Conservation (phyloP, 192 early-diverging fungal genomes). For the Coemansia sp. region DNA sequence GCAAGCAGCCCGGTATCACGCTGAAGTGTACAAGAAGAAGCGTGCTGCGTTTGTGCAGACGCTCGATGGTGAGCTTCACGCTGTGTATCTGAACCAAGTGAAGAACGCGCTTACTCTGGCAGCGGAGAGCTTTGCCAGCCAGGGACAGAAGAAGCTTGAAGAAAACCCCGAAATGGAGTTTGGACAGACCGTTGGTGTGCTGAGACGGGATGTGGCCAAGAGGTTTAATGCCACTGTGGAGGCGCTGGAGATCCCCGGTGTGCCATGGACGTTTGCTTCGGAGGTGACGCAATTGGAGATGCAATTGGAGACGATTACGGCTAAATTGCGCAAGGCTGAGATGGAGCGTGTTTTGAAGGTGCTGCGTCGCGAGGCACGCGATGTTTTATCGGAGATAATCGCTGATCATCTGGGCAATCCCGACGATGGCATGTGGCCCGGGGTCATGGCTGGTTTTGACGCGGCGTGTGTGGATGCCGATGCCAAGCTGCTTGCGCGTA, state of each 20-base stretch:
- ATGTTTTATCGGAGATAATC: conserved; percentile 70
- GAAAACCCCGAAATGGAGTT: conserved; percentile 61
- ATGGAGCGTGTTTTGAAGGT: conserved; percentile 32
- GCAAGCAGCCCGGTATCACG: conserved; percentile 87
- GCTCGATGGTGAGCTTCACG: conserved; percentile 74
- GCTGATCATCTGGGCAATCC: conserved; percentile 71
- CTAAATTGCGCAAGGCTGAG: conserved; percentile 42
- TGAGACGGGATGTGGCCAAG: conserved; percentile 21
- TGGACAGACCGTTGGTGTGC: conserved; percentile 41
- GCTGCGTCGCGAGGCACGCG: conserved; percentile 32
- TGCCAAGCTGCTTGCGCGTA: conserved; percentile 35
- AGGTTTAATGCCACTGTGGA: conserved; percentile 24
- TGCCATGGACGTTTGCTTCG: conserved; percentile 33
- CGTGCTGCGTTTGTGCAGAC: conserved; percentile 77
- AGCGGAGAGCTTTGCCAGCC: conserved; percentile 65
- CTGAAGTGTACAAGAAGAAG: conserved; percentile 86
- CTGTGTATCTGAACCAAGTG: conserved; percentile 83
- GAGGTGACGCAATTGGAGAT: conserved; percentile 29
- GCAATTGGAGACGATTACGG: conserved; percentile 30
- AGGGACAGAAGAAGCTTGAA: conserved; percentile 52
- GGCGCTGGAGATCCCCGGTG: conserved; percentile 20
- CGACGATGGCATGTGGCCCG: conserved; percentile 68
- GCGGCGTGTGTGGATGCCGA: conserved; percentile 59
- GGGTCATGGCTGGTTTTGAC: conserved; percentile 64
- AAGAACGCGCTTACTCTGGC: conserved; percentile 82